Base-by-base conservation (phyloP, 1,284 basidiomycete species). In the Thelephora terrestris region DNA sequence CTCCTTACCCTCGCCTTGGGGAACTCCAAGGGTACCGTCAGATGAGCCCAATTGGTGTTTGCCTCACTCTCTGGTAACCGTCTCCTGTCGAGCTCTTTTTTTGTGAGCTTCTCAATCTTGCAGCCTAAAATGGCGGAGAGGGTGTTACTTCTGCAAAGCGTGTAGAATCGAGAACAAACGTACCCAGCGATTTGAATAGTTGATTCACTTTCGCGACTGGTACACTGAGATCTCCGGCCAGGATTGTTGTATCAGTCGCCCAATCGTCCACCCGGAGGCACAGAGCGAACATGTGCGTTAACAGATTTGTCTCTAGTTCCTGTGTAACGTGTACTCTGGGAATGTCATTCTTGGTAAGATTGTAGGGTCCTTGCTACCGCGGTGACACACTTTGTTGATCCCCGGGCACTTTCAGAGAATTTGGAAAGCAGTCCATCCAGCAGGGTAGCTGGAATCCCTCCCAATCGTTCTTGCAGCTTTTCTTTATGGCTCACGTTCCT, bases 201-300 rank as follows among this genome's bases (percentile, higher is more conserved):
- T 64, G 54, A 48, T 76, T 74, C 18, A 78, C 64, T 50, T 76
- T 79, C 52, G 70, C 50, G 4, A 74, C 58, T 6, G 75, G 61
- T 70, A 89, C 74, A 55, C 72, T 76, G 14, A 95, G 66, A 62
- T 95, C 91, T 14, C 73, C 68, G 1, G 90, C 85, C 35, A 94
- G 67, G 37, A 75, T 60, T 2, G 73, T 69, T 1, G 81, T 71
- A 53, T 94, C 83, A 1, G 81, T 78, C 0, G 78, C 78, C 58
- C 78, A 94, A 50, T 80, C 76, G 55, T 95, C 91, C 7, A 90
- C 62, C 37, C 76, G 79, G 23, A 95, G 74, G 59, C 84, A 89
- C 0, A 93, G 68, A 0, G 86, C 81, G 54, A 92, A 84, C 60
- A 91, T 76, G 59, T 91, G 78, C 1, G 85, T 78, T 43, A 91